These are phyloP conservation scores for Actinomucor elegans DNA, from an alignment of 371 early-diverging fungal species.

Conservation along the genomic window DNA sequence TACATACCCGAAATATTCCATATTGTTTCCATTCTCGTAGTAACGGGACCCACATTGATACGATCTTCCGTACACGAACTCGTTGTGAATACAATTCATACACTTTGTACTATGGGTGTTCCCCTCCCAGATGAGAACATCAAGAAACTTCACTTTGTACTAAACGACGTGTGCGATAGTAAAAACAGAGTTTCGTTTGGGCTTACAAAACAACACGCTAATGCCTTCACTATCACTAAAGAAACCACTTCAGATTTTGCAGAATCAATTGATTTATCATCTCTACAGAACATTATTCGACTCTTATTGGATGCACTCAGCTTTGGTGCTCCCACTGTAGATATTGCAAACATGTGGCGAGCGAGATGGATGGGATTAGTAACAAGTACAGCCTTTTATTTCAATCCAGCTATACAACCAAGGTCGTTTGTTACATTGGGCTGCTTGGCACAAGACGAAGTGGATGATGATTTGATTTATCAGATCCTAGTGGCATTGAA, in stretches of 20 bases:
- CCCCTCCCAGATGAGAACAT: constrained; percentile 59
- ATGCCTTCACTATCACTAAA: constrained; percentile 67
- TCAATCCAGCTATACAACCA: constrained; percentile 91
- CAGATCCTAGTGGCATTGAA: constrained; percentile 86
- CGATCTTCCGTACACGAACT: constrained; percentile 90
- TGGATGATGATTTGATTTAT: constrained; percentile 85
- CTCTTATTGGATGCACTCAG: constrained; percentile 78
- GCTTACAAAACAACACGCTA: constrained; percentile 67
- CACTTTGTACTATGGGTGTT: constrained; percentile 70
- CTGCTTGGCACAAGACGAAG: constrained; percentile 82
- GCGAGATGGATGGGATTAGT: constrained; percentile 91
- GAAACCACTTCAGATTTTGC: constrained; percentile 67
- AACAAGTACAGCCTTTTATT: constrained; percentile 90
- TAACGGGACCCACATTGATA: constrained; percentile 81
- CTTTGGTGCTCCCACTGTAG: constrained; percentile 71
- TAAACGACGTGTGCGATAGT: constrained; percentile 76
- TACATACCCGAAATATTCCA: constrained; percentile 88
- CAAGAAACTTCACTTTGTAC: constrained; percentile 56
- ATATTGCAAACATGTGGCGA: constrained; percentile 79
- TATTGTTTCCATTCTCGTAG: constrained; percentile 78
- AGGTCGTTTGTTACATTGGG: constrained; percentile 94
- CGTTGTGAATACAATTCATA: constrained; percentile 88
- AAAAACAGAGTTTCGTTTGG: constrained; percentile 83
- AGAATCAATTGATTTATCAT: constrained; percentile 69
- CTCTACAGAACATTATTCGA: constrained; percentile 78